Evolutionary conservation across 208 protist genomes (phyloP).

Genomic region (Acanthamoeba lugdunensis): DNA sequence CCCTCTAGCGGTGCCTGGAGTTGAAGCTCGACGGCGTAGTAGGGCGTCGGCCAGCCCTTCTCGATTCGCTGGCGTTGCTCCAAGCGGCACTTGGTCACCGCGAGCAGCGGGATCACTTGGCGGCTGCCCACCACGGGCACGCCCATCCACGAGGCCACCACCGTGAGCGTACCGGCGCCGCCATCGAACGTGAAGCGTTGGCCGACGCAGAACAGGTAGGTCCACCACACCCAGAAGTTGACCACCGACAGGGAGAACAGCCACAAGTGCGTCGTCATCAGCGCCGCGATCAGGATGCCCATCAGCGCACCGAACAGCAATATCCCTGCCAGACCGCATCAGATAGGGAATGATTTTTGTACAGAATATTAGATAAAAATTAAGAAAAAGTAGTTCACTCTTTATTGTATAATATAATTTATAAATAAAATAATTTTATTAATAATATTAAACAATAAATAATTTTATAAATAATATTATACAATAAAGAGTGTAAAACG

Average conservation of each 20-base stretch:
- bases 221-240: slow-evolving; percentile 66
- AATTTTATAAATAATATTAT: neutral
- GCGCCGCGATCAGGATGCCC: slow-evolving; percentile 31
- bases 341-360: too few relatives aligned
- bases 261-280: slow-evolving; percentile 49
- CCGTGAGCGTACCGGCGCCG: neutral
- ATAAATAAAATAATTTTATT: neutral
- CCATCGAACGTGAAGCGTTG: slow-evolving; percentile 26
- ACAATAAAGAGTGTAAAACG: neutral
- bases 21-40: slow-evolving; percentile 24
- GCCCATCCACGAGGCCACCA: slow-evolving; percentile 28
- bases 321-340: neutral
- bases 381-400: too few relatives aligned
- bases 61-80: slow-evolving; percentile 41
- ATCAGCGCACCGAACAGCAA: slow-evolving; percentile 35
- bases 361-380: too few relatives aligned
- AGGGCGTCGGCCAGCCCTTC: slow-evolving; percentile 16
- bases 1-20: neutral
- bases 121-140: slow-evolving; percentile 7
- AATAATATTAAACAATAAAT: neutral
- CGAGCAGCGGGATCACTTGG: neutral
- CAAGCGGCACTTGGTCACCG: neutral
- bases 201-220: slow-evolving; percentile 46
- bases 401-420: neutral
- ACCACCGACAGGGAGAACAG: slow-evolving; percentile 11